phyloP scores from a whole-genome alignment of 495 filamentous ascomycete genomes.

The Rusavskia elegans region DNA sequence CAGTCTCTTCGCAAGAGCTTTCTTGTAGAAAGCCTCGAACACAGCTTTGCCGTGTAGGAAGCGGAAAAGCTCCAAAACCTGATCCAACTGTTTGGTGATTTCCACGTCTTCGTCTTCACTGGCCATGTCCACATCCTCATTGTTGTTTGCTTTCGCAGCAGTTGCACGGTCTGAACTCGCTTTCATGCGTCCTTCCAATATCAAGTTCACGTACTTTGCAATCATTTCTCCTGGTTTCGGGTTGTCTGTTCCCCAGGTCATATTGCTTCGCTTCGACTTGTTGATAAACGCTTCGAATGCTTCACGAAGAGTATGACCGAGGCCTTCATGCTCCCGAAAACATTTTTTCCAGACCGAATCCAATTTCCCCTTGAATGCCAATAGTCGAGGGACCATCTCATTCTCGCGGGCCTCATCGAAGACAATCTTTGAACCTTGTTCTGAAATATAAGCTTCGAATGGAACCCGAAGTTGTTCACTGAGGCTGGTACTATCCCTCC shows the following conservation, averaged over 20 bases:
- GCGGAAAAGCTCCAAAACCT: constrained; percentile 82
- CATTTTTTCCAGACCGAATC: constrained; percentile 57
- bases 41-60: constrained; percentile 96
- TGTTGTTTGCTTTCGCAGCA: constrained; percentile 13
- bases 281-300: constrained; percentile 87
- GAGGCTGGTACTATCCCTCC: constrained; percentile 30
- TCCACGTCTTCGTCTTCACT: constrained; percentile 75
- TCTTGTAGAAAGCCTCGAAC: constrained; percentile 98
- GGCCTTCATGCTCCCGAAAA: constrained; percentile 56
- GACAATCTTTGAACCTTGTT: constrained; percentile 62
- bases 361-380: constrained; percentile 67
- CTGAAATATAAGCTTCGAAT: constrained; percentile 64
- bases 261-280: constrained; percentile 46
- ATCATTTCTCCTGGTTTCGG: constrained; percentile 97
- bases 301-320: constrained; percentile 64
- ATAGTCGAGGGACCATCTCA: constrained; percentile 74
- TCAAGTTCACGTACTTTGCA: constrained; percentile 84
- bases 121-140: constrained; percentile 36
- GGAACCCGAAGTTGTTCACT: constrained; percentile 48
- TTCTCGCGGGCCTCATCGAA: constrained; percentile 60
- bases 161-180: constrained; percentile 29
- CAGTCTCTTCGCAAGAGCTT: constrained; percentile 75
- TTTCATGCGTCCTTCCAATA: constrained; percentile 77
- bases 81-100: constrained; percentile 75
- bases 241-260: constrained; percentile 61